These are phyloP conservation scores for Incumbomyces delicatus DNA, from an alignment of 2,329 filamentous ascomycete species.

Conservation along the genomic window DNA sequence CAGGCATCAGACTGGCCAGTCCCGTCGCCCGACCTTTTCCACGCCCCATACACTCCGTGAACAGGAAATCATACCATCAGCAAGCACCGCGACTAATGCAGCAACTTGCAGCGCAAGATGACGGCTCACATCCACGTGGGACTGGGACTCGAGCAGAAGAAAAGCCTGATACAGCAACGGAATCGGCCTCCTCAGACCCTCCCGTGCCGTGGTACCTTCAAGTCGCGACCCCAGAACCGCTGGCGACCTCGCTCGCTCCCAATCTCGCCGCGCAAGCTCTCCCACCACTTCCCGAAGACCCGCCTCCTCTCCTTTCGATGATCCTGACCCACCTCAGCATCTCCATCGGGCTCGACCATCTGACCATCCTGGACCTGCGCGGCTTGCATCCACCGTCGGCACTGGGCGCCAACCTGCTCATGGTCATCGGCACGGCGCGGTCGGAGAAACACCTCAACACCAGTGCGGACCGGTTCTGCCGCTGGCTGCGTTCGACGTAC, in stretches of 20 bases:
- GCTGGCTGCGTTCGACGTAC: slow-evolving; percentile 68
- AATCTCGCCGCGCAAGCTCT: slow-evolving; percentile 47
- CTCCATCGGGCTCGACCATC: slow-evolving; percentile 75
- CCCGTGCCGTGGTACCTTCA: slow-evolving; percentile 79
- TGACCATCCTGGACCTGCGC: slow-evolving; percentile 74
- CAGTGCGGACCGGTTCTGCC: slow-evolving; percentile 76
- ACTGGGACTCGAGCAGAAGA: no score
- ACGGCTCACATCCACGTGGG: no score
- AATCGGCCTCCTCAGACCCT: neutral
- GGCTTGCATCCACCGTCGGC: slow-evolving; percentile 76
- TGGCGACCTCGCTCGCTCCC: slow-evolving; percentile 27
- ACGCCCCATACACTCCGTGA: no score
- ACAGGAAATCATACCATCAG: no score
- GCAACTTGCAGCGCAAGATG: no score
- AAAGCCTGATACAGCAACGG: neutral
- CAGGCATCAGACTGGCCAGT: neutral
- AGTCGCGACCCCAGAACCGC: slow-evolving; percentile 34
- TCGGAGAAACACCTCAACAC: slow-evolving; percentile 91
- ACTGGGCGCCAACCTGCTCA: slow-evolving; percentile 77
- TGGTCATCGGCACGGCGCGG: slow-evolving; percentile 84
- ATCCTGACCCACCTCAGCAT: slow-evolving; percentile 71
- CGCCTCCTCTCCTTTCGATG: slow-evolving; percentile 61
- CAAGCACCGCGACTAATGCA: no score
- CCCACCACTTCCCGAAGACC: slow-evolving; percentile 54
- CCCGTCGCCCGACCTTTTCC: no score